These are phyloP conservation scores for Pichia sp. DNA, from an alignment of 1,139 yeast genomes.

Conservation along the genomic window DNA sequence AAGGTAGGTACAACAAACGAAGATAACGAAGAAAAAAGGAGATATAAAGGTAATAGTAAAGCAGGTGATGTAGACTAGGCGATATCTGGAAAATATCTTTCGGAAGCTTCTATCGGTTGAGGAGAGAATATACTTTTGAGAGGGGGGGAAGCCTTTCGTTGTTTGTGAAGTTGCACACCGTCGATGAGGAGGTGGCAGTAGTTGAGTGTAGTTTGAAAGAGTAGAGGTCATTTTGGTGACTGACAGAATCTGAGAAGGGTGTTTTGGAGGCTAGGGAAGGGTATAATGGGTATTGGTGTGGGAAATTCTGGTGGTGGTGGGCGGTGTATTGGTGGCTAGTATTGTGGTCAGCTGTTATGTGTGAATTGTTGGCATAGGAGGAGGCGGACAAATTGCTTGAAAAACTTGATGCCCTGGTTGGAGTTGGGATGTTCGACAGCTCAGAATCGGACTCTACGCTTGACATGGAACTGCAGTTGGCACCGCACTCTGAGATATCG, in stretches of 20 bases:
- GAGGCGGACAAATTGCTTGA: conserved; percentile 1
- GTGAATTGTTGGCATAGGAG: not conserved
- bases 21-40: no score
- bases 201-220: not conserved
- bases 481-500: not conserved
- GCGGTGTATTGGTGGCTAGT: not conserved
- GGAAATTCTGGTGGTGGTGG: not conserved
- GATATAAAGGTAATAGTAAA: no score
- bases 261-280: not conserved
- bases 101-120: conserved; percentile 1
- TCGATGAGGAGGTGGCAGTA: not conserved
- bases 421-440: not conserved
- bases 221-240: not conserved
- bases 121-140: conserved; percentile 9
- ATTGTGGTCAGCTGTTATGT: not conserved
- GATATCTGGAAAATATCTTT: no score
- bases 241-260: not conserved
- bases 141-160: conserved; percentile 7
- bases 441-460: not conserved
- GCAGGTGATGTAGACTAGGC: no score
- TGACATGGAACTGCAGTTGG: not conserved
- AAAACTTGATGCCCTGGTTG: conserved; percentile 6
- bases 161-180: not conserved
- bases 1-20: no score
- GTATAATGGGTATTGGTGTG: not conserved